phyloP scores from a whole-genome alignment of 1,284 basidiomycete genomes.

The Stygiomarasmius scandens region DNA sequence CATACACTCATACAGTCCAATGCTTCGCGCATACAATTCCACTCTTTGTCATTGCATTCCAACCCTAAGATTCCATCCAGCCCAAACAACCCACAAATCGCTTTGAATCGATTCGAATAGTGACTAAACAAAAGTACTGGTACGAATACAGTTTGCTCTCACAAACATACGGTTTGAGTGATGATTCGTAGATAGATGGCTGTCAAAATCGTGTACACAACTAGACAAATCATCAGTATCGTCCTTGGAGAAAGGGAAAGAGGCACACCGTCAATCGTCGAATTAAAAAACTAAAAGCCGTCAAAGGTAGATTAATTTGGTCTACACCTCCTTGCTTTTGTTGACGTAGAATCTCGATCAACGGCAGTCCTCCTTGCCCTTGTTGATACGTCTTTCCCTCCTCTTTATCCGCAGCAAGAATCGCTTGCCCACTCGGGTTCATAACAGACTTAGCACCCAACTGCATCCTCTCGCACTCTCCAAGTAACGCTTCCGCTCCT shows the following conservation, averaged over 20 bases:
- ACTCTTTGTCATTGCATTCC: no score
- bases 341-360: slow-evolving; percentile 30
- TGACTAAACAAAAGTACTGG: slow-evolving; percentile 59
- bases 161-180: slow-evolving; percentile 70
- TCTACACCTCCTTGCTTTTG: slow-evolving; percentile 30
- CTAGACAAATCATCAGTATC: slow-evolving; percentile 30
- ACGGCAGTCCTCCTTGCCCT: neutral
- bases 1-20: no score
- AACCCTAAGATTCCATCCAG: no score
- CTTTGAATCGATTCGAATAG: no score
- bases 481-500: slow-evolving; percentile 57
- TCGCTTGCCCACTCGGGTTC: no score
- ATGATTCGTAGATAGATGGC: slow-evolving; percentile 48
- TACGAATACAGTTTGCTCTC: slow-evolving; percentile 60
- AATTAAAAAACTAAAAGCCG: slow-evolving; percentile 61
- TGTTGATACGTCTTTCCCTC: slow-evolving; percentile 10
- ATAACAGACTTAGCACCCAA: slow-evolving; percentile 37
- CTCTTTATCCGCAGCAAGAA: slow-evolving; percentile 6
- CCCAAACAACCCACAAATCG: no score
- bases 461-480: slow-evolving; percentile 51
- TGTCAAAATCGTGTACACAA: slow-evolving; percentile 65
- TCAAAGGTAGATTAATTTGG: slow-evolving; percentile 58
- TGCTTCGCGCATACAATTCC: no score
- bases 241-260: neutral
- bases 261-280: slow-evolving; percentile 56